These are phyloP conservation scores for Acacia acuminata DNA, from an alignment of 306 rosid species.

Conservation along the genomic window DNA sequence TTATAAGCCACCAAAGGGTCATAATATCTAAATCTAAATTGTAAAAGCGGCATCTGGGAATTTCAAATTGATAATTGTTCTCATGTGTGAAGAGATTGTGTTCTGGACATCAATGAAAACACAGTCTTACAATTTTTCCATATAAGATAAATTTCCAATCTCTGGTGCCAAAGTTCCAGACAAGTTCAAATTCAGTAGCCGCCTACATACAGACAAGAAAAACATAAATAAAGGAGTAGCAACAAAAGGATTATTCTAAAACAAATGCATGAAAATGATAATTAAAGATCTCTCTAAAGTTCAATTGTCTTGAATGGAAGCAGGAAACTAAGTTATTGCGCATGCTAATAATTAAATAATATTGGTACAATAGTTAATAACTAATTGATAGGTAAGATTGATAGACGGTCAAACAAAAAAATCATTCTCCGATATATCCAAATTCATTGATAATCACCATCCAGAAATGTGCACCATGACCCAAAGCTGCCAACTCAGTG, in stretches of 20 bases:
- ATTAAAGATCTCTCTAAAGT: neutral
- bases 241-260: slow-evolving; percentile 21
- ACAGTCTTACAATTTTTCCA: slow-evolving; percentile 68
- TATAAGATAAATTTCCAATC: slow-evolving; percentile 57
- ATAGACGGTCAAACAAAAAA: slow-evolving; percentile 18
- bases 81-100: neutral
- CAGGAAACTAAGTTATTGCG: neutral
- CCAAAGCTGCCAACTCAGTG: neutral
- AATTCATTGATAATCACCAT: neutral
- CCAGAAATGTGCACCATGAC: slow-evolving; percentile 3
- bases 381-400: neutral
- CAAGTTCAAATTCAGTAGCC: slow-evolving; percentile 58
- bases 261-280: neutral
- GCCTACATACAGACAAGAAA: slow-evolving; percentile 75
- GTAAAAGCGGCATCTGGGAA: slow-evolving; percentile 1
- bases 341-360: slow-evolving; percentile 4
- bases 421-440: neutral
- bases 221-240: slow-evolving; percentile 15
- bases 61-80: slow-evolving; percentile 22
- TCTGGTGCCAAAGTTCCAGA: slow-evolving; percentile 78
- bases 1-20: slow-evolving; percentile 7
- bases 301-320: neutral
- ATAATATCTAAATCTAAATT: slow-evolving; percentile 22
- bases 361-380: neutral
- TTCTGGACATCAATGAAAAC: slow-evolving; percentile 12